These are phyloP conservation scores for Arthrobotrys sinensis DNA, from an alignment of 2,329 filamentous ascomycete species.

Conservation along the genomic window DNA sequence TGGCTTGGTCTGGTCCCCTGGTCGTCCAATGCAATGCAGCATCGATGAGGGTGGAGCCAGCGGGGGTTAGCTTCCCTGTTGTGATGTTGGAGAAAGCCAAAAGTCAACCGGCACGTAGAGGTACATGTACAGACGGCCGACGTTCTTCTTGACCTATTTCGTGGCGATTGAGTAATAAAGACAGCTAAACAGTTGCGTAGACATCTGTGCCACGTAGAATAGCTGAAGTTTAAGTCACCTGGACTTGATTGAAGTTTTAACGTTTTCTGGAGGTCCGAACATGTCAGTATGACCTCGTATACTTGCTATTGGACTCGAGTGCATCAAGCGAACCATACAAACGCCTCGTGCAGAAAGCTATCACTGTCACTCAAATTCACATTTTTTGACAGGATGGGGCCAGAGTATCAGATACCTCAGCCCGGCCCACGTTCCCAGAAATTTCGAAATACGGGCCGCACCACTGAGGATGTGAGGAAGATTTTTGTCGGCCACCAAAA, in stretches of 20 bases:
- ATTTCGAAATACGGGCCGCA: conserved; percentile 18
- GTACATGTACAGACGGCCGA: conserved; percentile 6
- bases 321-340: conserved; percentile 15
- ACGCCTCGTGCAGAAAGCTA: neutral
- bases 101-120: conserved; percentile 13
- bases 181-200: conserved; percentile 16
- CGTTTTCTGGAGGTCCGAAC: conserved; percentile 1
- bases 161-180: conserved; percentile 25
- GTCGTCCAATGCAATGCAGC: conserved; percentile 48
- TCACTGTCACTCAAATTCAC: conserved; percentile 18
- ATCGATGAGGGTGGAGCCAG: conserved; percentile 51
- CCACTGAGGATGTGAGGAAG: neutral
- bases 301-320: neutral
- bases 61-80: conserved; percentile 53
- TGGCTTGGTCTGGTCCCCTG: conserved; percentile 31
- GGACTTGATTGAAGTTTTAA: conserved; percentile 8
- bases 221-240: conserved; percentile 9
- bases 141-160: neutral
- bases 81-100: conserved; percentile 32
- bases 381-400: conserved; percentile 3
- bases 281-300: conserved; percentile 14
- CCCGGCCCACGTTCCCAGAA: conserved; percentile 11
- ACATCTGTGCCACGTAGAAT: conserved; percentile 13
- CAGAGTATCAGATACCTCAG: conserved; percentile 13
- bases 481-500: conserved; percentile 3